phyloP scores from a whole-genome alignment of 2,329 filamentous ascomycete species.

The Monilinia aucupariae region DNA sequence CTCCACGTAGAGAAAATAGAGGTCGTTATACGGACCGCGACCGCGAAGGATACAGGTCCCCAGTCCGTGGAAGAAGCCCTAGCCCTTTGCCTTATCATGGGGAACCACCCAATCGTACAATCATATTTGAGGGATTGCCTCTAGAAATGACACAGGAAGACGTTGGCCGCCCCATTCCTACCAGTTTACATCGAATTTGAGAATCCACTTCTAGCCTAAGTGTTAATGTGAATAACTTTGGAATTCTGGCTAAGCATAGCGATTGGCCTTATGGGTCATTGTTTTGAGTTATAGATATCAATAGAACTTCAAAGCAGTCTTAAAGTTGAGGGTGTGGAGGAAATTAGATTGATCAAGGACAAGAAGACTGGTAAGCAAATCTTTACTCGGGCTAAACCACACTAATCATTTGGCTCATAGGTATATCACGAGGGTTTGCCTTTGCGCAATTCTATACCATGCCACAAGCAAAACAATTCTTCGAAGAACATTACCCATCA shows the following conservation, averaged over 20 bases:
- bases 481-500: constrained; percentile 47
- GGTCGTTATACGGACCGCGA: constrained; percentile 35
- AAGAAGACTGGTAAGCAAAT: constrained; percentile 47
- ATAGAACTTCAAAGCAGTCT: constrained; percentile 49
- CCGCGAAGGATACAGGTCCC: constrained; percentile 34
- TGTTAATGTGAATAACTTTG: constrained; percentile 32
- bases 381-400: constrained; percentile 15
- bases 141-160: constrained; percentile 46
- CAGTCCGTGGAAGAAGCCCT: constrained; percentile 31
- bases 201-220: constrained; percentile 33
- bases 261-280: constrained; percentile 34
- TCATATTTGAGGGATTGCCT: constrained; percentile 52
- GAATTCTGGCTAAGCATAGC: constrained; percentile 37
- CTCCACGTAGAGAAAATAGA: constrained; percentile 34
- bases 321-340: constrained; percentile 48
- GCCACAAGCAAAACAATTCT: constrained; percentile 45
- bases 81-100: constrained; percentile 34
- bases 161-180: constrained; percentile 43
- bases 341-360: constrained; percentile 53
- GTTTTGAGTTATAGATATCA: constrained; percentile 45
- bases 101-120: constrained; percentile 43
- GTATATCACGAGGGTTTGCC: constrained; percentile 49
- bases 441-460: constrained; percentile 50
- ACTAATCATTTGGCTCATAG: constrained; percentile 34
- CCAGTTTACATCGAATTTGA: constrained; percentile 19